Conservation (phyloP, 2,329 filamentous ascomycete species). For the Paraphaeosphaeria minitans region DNA sequence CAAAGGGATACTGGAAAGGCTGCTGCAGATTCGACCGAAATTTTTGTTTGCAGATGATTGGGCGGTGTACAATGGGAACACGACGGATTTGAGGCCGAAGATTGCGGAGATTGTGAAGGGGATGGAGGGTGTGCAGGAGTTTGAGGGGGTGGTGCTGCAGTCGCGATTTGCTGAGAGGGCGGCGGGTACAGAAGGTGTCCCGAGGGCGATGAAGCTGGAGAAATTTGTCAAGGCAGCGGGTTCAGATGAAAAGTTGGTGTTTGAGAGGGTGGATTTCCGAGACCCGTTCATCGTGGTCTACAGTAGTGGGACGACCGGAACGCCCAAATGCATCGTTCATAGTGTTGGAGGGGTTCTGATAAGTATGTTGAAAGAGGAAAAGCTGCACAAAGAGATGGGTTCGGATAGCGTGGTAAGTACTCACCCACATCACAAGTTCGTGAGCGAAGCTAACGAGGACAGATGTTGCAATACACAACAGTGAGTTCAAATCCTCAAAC, state of each 20-base stretch:
- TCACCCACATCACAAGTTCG: background rate
- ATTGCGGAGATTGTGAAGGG: constrained; percentile 70
- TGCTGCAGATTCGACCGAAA: constrained; percentile 75
- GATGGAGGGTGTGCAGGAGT: constrained; percentile 64
- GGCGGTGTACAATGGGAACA: constrained; percentile 79
- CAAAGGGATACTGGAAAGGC: constrained; percentile 74
- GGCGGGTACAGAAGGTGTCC: constrained; percentile 62
- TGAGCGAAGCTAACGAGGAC: background rate
- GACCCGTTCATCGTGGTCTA: constrained; percentile 82
- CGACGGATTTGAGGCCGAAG: constrained; percentile 72
- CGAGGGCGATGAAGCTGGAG: constrained; percentile 52
- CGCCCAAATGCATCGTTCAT: constrained; percentile 86
- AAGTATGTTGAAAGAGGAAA: constrained; percentile 65
- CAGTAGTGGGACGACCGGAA: constrained; percentile 79
- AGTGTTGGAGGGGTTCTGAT: constrained; percentile 69
- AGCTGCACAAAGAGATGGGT: constrained; percentile 56
- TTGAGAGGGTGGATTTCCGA: constrained; percentile 68
- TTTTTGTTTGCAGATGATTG: constrained; percentile 85
- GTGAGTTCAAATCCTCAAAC: constrained; percentile 28
- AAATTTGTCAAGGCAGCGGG: constrained; percentile 49
- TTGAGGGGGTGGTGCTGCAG: constrained; percentile 68
- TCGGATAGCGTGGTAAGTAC: constrained; percentile 47
- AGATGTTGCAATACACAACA: constrained; percentile 62
- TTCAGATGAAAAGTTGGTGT: constrained; percentile 52
- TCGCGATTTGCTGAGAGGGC: constrained; percentile 65